Base-by-base conservation (phyloP, 257 asterid genomes). In the Penstemon davidsonii region DNA sequence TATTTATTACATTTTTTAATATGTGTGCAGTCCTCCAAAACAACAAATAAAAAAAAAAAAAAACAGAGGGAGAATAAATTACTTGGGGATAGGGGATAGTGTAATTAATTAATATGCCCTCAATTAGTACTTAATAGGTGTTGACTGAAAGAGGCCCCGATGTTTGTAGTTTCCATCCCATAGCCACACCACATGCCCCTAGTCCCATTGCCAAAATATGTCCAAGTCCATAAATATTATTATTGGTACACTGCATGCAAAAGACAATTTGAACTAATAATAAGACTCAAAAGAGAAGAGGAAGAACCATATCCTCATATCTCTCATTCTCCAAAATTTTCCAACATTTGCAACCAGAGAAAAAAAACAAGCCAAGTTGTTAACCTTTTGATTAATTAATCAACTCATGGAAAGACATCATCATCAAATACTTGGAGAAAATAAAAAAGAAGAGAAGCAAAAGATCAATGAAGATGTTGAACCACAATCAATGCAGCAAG, bases 371-470 rank as follows among this genome's bases (percentile, higher is more conserved):
- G 67, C 51, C 66, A 54, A 55, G 4, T 41, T 59, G 12, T 65
- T 12, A 6, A 42, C 7, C 47, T 57, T 13, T 7, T 9, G 60
- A 59, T 46, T 47, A 57, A 4, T 49, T 11, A 1, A 62, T 9
- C 15, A 6, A 66, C 8, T 43, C 58, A 85, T 85, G 95, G 87
- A 80, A 25, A 25, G 46, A 69, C 15, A 55, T 68, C 2, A 68
- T 15, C 73, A 68, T n/a, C 75, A 67, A n/a, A 66, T 72, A 12
- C 62, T 3, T 53, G 74, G 69, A 58, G 67, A 71, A n/a, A 70
- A 69, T 64, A 59, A 25, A 2, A 25, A 61, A 55, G 80, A 70
- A 40, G 75, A 81, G 67, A 69, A 74, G 53, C 56, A 67, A 38
- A 40, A 37, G 8, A 51, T 25, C 33, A 25, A 52, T n/a, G 71